Evolutionary conservation across 1,284 basidiomycete genomes (phyloP).

Genomic region (Cutaneotrichosporon sp.): DNA sequence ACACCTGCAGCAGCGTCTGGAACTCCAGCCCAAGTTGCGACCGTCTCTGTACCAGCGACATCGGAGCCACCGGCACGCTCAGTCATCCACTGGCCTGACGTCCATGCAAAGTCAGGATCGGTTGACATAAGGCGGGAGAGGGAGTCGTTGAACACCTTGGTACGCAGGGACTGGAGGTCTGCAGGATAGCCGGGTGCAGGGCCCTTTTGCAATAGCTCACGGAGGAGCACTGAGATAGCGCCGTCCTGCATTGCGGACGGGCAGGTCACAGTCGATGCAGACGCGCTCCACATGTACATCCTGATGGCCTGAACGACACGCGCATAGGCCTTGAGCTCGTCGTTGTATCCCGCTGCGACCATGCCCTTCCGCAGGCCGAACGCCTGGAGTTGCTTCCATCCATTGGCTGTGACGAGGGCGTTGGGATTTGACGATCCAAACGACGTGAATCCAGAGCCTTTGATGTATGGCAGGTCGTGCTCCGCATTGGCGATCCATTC

Average conservation of each 20-base stretch:
- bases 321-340: constrained; percentile 1
- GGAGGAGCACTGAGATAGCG: constrained; percentile 7
- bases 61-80: constrained; percentile 74
- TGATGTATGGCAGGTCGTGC: constrained; percentile 9
- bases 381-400: constrained; percentile 19
- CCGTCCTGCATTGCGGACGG: constrained; percentile 18
- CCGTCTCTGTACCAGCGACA: constrained; percentile 68
- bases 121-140: constrained; percentile 13
- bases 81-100: constrained; percentile 80
- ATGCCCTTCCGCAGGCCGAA: constrained; percentile 13
- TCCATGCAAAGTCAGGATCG: constrained; percentile 60
- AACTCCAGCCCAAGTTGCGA: constrained; percentile 53
- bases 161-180: constrained; percentile 3
- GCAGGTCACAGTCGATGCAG: constrained; percentile 5
- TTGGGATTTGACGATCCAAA: constrained; percentile 7
- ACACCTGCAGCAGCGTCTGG: neutral
- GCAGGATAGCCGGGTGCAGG: neutral
- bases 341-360: constrained; percentile 13
- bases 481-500: constrained; percentile 11
- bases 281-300: constrained; percentile 10
- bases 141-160: constrained; percentile 11
- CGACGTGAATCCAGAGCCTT: constrained; percentile 7
- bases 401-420: constrained; percentile 12
- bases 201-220: constrained; percentile 1
- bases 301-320: constrained; percentile 9